Percentiles rank a stretch among this genome's conserved stretches.
Evolutionary conservation across 2,329 filamentous ascomycete species (phyloP).

Genomic region (Dothiorella sarmentorum): DNA sequence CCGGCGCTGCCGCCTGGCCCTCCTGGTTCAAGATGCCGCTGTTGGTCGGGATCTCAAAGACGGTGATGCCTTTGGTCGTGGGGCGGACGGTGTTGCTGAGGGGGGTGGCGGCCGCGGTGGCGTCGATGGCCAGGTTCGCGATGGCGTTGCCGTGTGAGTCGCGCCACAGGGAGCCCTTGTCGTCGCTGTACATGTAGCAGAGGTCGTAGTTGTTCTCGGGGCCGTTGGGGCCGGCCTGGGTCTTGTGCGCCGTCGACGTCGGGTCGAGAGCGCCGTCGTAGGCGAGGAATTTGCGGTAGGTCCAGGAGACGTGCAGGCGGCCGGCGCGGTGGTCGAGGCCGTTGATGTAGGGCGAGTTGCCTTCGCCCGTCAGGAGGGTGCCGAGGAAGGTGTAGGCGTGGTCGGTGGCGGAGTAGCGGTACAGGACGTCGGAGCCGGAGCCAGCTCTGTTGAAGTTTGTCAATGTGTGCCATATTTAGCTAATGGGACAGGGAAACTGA

Average conservation of each 20-base stretch:
- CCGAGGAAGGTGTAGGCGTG: constrained; percentile 41
- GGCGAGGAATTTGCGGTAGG: constrained; percentile 48
- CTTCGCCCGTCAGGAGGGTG: constrained; percentile 43
- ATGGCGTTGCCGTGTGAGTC: constrained; percentile 39
- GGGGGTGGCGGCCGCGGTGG: constrained; percentile 26
- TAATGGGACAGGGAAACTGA: constrained; percentile 49
- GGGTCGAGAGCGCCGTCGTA: constrained; percentile 26
- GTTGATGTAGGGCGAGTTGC: constrained; percentile 53
- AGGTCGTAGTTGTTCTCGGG: constrained; percentile 48
- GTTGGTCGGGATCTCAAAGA: constrained; percentile 45
- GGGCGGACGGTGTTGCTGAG: constrained; percentile 40
- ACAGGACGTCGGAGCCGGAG: constrained; percentile 27
- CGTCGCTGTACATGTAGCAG: constrained; percentile 49
- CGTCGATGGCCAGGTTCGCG: constrained; percentile 31
- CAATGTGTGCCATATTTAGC: not conserved
- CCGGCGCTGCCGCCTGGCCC: constrained; percentile 45
- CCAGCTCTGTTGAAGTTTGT: not conserved
- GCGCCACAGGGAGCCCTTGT: constrained; percentile 44
- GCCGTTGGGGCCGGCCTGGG: not conserved
- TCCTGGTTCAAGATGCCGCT: constrained; percentile 52
- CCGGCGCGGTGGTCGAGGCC: constrained; percentile 40
- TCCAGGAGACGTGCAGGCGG: constrained; percentile 48
- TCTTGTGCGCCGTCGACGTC: not conserved
- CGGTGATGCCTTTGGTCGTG: constrained; percentile 41
- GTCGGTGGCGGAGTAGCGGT: constrained; percentile 40